phyloP scores from a whole-genome alignment of 192 early-diverging fungal species.

The Gamsiella multidivaricata region DNA sequence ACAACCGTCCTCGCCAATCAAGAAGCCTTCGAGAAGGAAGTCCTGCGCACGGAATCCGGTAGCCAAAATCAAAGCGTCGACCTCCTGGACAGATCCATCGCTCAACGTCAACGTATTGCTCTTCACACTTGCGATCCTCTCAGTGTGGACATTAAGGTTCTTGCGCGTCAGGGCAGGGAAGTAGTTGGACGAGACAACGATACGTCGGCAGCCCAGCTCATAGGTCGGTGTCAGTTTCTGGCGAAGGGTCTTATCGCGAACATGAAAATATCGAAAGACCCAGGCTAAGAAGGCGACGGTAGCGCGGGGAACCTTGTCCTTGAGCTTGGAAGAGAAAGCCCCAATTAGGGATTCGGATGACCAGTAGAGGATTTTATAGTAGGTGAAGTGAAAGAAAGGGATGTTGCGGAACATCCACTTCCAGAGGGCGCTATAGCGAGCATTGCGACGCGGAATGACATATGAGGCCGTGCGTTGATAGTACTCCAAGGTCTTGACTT shows the following conservation, averaged over 20 bases:
- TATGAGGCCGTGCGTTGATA: constrained; percentile 50
- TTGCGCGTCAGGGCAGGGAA: constrained; percentile 38
- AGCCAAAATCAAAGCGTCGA: constrained; percentile 58
- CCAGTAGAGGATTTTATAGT: constrained; percentile 24
- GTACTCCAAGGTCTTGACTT: constrained; percentile 39
- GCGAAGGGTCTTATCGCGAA: constrained; percentile 36
- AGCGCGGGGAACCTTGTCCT: constrained; percentile 5
- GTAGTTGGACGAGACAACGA: constrained; percentile 53
- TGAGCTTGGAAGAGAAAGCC: constrained; percentile 13
- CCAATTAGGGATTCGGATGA: constrained; percentile 1
- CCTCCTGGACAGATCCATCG: constrained; percentile 45
- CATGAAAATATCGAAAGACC: constrained; percentile 15
- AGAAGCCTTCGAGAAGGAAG: constrained; percentile 15
- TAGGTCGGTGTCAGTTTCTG: constrained; percentile 52
- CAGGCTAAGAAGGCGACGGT: constrained; percentile 2
- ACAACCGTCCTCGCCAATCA: constrained; percentile 42
- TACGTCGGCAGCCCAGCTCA: constrained; percentile 55
- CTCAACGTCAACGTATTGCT: constrained; percentile 22
- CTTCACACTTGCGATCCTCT: constrained; percentile 24
- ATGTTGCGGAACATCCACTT: constrained; percentile 51
- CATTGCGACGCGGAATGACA: constrained; percentile 37
- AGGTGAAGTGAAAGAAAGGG: constrained; percentile 42
- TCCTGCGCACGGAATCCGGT: constrained; percentile 60
- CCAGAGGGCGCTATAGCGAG: constrained; percentile 26
- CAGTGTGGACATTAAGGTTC: constrained; percentile 27